Evolutionary conservation across 257 asterid species (phyloP).

Genomic region (Solanum phureja): DNA sequence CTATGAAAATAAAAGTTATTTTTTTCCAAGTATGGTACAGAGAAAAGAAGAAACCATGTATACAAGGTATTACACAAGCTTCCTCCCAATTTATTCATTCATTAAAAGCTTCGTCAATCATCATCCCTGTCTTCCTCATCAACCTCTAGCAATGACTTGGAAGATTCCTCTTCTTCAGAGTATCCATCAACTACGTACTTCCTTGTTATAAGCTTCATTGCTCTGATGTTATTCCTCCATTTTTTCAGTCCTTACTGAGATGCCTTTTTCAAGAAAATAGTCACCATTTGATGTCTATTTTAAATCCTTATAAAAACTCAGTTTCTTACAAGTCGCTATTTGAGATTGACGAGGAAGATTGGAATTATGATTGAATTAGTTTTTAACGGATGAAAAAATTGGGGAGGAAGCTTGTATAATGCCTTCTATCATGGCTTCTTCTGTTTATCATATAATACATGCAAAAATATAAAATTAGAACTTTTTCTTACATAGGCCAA

Average conservation of each 20-base stretch:
- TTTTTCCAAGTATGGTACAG: not conserved
- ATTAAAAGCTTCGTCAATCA: not conserved
- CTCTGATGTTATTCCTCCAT: too few relatives aligned
- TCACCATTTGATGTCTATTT: too few relatives aligned
- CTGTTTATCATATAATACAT: too few relatives aligned
- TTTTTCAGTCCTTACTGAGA: too few relatives aligned
- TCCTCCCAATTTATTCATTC: not conserved
- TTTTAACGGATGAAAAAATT: not conserved
- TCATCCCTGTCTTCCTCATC: conserved; percentile 7
- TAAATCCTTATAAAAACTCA: too few relatives aligned
- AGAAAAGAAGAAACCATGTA: not conserved
- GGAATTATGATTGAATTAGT: not conserved
- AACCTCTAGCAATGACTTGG: conserved; percentile 6
- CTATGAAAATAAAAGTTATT: not conserved
- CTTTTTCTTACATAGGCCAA: too few relatives aligned
- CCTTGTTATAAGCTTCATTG: conserved; percentile 43
- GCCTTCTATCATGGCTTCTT: not conserved
- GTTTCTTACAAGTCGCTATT: conserved; percentile 3
- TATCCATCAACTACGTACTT: not conserved
- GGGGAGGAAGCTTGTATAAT: not conserved
- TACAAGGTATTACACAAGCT: not conserved
- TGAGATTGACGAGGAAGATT: conserved; percentile 13
- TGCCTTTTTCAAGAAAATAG: too few relatives aligned
- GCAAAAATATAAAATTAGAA: too few relatives aligned
- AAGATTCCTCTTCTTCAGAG: conserved; percentile 7